Percentiles rank a stretch among this genome's conserved stretches.
These are phyloP conservation scores for Patellaria atrata DNA, from an alignment of 495 filamentous ascomycete genomes.

Conservation along the genomic window DNA sequence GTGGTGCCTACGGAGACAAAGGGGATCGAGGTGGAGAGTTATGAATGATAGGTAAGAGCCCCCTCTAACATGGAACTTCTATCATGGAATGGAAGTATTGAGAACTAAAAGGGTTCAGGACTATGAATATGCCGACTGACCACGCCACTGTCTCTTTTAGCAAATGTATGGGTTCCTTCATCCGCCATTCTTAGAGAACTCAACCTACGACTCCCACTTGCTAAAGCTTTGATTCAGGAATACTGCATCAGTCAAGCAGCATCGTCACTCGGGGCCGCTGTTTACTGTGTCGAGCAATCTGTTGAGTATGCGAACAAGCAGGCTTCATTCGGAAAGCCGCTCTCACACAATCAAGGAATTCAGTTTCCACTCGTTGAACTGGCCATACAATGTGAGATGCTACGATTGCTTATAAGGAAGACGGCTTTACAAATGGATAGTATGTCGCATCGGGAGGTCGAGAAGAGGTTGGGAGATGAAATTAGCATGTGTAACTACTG, in stretches of 20 bases:
- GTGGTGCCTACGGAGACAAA: constrained; percentile 34
- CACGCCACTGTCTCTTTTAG: constrained; percentile 39
- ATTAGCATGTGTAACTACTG: constrained; percentile 53
- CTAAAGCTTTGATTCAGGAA: constrained; percentile 49
- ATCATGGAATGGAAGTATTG: background rate
- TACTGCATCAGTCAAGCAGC: constrained; percentile 48
- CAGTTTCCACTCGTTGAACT: constrained; percentile 48
- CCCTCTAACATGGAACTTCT: background rate
- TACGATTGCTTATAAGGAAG: constrained; percentile 42
- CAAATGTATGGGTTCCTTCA: constrained; percentile 34
- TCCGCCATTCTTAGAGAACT: constrained; percentile 34
- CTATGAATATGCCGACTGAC: constrained; percentile 49
- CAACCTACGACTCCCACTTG: constrained; percentile 38
- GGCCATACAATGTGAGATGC: constrained; percentile 43
- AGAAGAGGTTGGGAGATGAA: constrained; percentile 38
- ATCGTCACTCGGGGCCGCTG: constrained; percentile 40
- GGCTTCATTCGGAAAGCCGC: constrained; percentile 39
- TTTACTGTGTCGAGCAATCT: constrained; percentile 40
- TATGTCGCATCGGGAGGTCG: constrained; percentile 37
- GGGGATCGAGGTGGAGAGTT: constrained; percentile 36
- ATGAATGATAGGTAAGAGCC: constrained; percentile 32
- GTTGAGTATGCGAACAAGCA: constrained; percentile 38
- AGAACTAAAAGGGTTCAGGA: constrained; percentile 20
- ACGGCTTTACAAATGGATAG: constrained; percentile 45
- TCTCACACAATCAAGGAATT: constrained; percentile 44